Base-by-base conservation (phyloP, 2,329 filamentous ascomycete genomes). In the Ceratocystis cacaofunesta region DNA sequence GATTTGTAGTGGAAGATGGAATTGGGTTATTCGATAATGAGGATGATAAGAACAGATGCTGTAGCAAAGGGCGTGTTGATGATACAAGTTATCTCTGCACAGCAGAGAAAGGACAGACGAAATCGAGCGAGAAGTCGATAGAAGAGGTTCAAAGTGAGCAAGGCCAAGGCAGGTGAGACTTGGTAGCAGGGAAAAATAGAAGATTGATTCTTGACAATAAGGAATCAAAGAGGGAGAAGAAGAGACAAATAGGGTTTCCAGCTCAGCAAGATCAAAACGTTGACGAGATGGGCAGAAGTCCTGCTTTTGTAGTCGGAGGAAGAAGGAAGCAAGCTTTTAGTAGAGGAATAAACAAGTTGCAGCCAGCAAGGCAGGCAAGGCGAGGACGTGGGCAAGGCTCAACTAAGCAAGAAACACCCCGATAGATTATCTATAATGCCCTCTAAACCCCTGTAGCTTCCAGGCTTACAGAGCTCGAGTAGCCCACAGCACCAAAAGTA, bases 81-180 rank as follows among this genome's bases (percentile, higher is more conserved):
- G 60, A 44, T 43, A 19, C 12, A 46, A 46, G 32, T 10, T 36
- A 30, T n/a, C 52, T 68, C 63, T 67, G 64, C 61, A 60, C 67
- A 68, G 66, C 68, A 66, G 67, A 64, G 44, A 62, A 61, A 43
- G 50, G 36, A 57, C 60, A 62, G 52, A 19, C 60, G 62, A 64
- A 61, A 63, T 46, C 41, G 8, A 25, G 15, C 19, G 48, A 52
- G 48, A 52, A 30, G 41, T 41, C 28, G 61, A 44, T 61, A 7
- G 22, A 25, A 22, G 62, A n/a, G 30, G 15, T 15, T 43, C 12
- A 17, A 19, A 32, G 60, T 25, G 58, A 46, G 25, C 19, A 52
- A 61, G 7, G 50, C 36, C 50, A 46, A 44, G 61, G n/a, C 57
- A 57, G 50, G 43, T 44, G 22, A 62, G 55, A 43, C 25, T 44